Evolutionary conservation across 805 yeast species (phyloP).

Genomic region (Dipodascus geniculatus): DNA sequence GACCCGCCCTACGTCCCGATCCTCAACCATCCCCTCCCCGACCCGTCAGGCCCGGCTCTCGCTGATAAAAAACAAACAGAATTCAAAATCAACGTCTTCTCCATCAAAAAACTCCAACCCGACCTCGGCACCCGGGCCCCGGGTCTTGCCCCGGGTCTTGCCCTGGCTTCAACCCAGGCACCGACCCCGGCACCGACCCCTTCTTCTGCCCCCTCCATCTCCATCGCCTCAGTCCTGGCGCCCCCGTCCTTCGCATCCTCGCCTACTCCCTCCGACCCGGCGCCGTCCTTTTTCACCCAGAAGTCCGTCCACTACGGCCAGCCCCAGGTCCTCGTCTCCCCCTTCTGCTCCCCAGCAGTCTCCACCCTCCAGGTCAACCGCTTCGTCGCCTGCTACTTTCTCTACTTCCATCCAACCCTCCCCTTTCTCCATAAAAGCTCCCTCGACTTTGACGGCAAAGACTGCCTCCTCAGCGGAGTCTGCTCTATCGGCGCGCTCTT

Average conservation of each 20-base stretch:
- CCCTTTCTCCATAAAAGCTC: conserved; percentile 26
- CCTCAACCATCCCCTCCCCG: neutral
- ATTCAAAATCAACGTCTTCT: neutral
- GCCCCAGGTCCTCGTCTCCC: neutral
- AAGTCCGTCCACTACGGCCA: neutral
- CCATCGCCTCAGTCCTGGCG: too few relatives aligned
- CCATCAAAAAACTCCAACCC: neutral
- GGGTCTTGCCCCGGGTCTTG: too few relatives aligned
- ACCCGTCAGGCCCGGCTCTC: neutral
- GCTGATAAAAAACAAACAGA: neutral
- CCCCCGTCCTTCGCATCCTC: too few relatives aligned
- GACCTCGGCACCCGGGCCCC: too few relatives aligned
- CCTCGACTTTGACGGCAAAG: conserved; percentile 20
- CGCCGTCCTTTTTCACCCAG: too few relatives aligned
- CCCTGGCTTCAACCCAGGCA: too few relatives aligned
- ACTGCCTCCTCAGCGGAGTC: conserved; percentile 22
- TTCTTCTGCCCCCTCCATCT: too few relatives aligned
- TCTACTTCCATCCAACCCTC: conserved; percentile 23
- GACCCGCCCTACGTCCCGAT: neutral
- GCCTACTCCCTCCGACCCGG: too few relatives aligned
- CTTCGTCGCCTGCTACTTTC: conserved; percentile 23
- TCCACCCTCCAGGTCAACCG: conserved; percentile 20
- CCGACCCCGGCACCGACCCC: neutral
- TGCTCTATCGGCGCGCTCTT: conserved; percentile 26
- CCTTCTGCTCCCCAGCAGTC: neutral